A percentile compares a stretch with the other conserved stretches of the same genome.
Conservation (phyloP, 163 green algal genomes). For the Scenedesmus sp. region DNA sequence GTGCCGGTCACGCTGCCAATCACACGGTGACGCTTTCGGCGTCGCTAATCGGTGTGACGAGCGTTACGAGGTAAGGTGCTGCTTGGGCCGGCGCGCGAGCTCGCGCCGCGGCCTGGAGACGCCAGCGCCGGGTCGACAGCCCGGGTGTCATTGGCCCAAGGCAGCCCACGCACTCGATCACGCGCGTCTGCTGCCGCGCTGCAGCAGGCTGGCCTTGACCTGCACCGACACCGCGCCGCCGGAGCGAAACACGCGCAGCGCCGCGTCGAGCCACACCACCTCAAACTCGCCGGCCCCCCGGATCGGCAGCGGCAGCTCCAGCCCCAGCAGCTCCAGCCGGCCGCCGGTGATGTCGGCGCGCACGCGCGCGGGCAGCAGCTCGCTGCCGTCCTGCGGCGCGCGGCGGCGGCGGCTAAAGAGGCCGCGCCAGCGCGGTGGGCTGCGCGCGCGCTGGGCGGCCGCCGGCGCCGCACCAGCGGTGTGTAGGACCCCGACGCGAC, state of each 20-base stretch:
- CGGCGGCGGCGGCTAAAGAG: background rate
- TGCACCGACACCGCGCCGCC: conserved; percentile 48
- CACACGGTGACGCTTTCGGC: too few relatives aligned
- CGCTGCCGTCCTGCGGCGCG: conserved; percentile 18
- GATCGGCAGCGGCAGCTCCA: conserved; percentile 50
- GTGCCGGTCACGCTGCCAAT: too few relatives aligned
- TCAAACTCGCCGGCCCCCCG: conserved; percentile 44
- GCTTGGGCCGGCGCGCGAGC: conserved; percentile 1
- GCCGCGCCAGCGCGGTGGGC: too few relatives aligned
- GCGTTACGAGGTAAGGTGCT: background rate
- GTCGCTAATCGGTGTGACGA: too few relatives aligned
- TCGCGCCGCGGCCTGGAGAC: too few relatives aligned
- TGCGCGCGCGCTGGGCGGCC: background rate
- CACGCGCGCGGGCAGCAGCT: conserved; percentile 22
- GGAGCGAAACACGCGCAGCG: conserved; percentile 48
- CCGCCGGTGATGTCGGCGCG: conserved; percentile 46
- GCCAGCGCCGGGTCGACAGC: too few relatives aligned
- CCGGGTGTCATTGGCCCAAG: too few relatives aligned
- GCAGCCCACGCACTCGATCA: too few relatives aligned
- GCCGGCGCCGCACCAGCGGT: conserved; percentile 50
- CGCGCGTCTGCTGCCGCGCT: too few relatives aligned
- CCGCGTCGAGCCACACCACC: conserved; percentile 46
- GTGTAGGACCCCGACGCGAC: conserved; percentile 51
- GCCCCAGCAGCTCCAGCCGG: conserved; percentile 16
- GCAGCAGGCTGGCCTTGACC: background rate